phyloP scores from a whole-genome alignment of 148 eudicot genomes.

The Spergularia bocconei region DNA sequence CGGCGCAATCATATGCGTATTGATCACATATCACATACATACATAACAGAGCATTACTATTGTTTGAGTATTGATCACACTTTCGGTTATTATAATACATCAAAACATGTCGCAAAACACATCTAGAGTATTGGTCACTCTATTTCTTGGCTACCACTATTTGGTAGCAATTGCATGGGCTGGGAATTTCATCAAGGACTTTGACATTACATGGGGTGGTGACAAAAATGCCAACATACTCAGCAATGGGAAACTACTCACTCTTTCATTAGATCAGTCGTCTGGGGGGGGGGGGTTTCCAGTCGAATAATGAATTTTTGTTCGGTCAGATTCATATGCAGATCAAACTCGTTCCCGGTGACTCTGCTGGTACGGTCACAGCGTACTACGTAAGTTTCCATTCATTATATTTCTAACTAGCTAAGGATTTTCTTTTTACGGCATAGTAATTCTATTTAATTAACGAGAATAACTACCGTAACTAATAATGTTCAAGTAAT shows the following conservation, averaged over 20 bases:
- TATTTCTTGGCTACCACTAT: not conserved
- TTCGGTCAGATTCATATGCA: conserved; percentile 23
- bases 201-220: conserved; percentile 25
- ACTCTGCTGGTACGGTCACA: conserved; percentile 24
- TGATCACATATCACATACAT: not conserved
- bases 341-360: conserved; percentile 24
- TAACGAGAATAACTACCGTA: too few species aligned
- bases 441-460: not conserved
- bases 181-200: conserved; percentile 17
- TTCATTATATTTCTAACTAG: not conserved
- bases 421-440: not conserved
- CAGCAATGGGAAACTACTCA: conserved; percentile 22
- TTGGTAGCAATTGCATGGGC: not conserved
- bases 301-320: conserved; percentile 18
- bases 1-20: not conserved
- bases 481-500: too few species aligned
- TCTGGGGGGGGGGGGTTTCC: conserved; percentile 19
- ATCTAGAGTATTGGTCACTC: not conserved
- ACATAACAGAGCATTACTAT: too few species aligned
- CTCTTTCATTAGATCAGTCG: conserved; percentile 17
- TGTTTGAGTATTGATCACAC: not conserved
- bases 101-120: not conserved
- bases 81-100: not conserved
- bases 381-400: conserved; percentile 21
- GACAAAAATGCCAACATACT: conserved; percentile 15